Percentiles rank a stretch among this genome's conserved stretches.
These are phyloP conservation scores for Guyanaporus albipodus DNA, from an alignment of 768 basidiomycete genomes.

Conservation along the genomic window DNA sequence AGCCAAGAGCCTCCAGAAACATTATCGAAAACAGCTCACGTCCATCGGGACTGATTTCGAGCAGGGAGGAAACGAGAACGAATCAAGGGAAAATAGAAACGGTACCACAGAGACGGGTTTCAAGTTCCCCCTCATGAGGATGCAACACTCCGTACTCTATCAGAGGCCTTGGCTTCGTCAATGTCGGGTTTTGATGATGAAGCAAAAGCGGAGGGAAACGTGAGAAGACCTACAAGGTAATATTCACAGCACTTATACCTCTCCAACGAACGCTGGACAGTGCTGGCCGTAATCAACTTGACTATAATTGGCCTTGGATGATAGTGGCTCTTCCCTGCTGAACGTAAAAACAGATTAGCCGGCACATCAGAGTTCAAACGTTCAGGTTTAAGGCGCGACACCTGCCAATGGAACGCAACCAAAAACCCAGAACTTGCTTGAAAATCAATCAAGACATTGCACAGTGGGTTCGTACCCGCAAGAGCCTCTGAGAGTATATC, in stretches of 20 bases:
- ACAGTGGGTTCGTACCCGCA: no score
- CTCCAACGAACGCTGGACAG: not conserved
- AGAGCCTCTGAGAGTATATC: no score
- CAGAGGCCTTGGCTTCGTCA: constrained; percentile 4
- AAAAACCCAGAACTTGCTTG: no score
- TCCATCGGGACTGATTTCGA: constrained; percentile 5
- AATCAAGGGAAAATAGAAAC: constrained; percentile 3
- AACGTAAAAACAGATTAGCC: not conserved
- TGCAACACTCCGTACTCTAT: constrained; percentile 14
- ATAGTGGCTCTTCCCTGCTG: not conserved
- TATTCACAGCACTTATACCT: constrained; percentile 14
- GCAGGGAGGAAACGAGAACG: not conserved
- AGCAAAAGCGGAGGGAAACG: constrained; percentile 12
- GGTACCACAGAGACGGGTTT: constrained; percentile 12
- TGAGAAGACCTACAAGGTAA: constrained; percentile 13
- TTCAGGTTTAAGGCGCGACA: no score
- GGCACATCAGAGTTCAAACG: not conserved
- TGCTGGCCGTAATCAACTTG: constrained; percentile 11
- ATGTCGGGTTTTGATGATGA: constrained; percentile 7
- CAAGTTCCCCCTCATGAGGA: constrained; percentile 6
- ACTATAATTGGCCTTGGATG: constrained; percentile 2
- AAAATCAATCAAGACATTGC: no score
- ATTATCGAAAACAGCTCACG: constrained; percentile 3
- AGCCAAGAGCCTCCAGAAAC: not conserved
- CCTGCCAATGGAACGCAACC: no score